These are phyloP conservation scores for Vanrija humicola DNA, from an alignment of 1,284 basidiomycete genomes.

Conservation along the genomic window DNA sequence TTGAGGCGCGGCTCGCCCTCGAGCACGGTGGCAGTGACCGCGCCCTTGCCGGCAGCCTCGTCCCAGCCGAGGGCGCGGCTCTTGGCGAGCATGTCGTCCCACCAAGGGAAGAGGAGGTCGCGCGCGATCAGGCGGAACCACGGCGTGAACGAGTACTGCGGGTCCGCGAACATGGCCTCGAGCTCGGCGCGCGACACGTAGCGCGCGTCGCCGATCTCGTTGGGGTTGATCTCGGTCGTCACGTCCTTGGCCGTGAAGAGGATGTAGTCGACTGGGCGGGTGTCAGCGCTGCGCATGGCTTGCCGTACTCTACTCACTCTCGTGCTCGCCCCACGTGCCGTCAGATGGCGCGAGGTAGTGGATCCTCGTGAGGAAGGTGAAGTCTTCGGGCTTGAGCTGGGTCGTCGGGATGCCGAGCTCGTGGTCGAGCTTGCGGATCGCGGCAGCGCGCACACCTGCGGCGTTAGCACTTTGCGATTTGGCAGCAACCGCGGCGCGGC, in stretches of 20 bases:
- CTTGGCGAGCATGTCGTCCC: constrained; percentile 76
- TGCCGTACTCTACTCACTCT: constrained; percentile 60
- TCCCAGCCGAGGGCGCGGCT: constrained; percentile 58
- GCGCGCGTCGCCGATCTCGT: constrained; percentile 87
- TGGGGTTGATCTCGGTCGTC: constrained; percentile 73
- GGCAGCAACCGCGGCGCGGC: background rate
- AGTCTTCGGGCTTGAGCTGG: constrained; percentile 71
- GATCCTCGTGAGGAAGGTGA: constrained; percentile 93
- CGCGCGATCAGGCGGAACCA: constrained; percentile 99
- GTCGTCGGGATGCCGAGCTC: constrained; percentile 83
- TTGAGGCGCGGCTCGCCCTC: constrained; percentile 51
- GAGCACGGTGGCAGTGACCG: constrained; percentile 35
- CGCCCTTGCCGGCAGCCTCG: constrained; percentile 47
- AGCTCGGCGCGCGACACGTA: constrained; percentile 91
- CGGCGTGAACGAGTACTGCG: constrained; percentile 82
- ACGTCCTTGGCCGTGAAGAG: constrained; percentile 90
- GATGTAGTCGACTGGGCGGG: constrained; percentile 87
- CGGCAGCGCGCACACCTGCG: constrained; percentile 71
- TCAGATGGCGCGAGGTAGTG: constrained; percentile 94
- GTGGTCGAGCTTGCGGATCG: constrained; percentile 91
- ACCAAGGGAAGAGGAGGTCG: constrained; percentile 97
- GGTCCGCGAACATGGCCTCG: constrained; percentile 80
- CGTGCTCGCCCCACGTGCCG: constrained; percentile 97
- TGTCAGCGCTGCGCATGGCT: background rate
- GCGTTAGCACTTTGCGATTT: background rate